Percentiles rank a stretch among this genome's conserved stretches.
Evolutionary conservation across 2,329 filamentous ascomycete species (phyloP).

Genomic region (Colletotrichum liaoningense): DNA sequence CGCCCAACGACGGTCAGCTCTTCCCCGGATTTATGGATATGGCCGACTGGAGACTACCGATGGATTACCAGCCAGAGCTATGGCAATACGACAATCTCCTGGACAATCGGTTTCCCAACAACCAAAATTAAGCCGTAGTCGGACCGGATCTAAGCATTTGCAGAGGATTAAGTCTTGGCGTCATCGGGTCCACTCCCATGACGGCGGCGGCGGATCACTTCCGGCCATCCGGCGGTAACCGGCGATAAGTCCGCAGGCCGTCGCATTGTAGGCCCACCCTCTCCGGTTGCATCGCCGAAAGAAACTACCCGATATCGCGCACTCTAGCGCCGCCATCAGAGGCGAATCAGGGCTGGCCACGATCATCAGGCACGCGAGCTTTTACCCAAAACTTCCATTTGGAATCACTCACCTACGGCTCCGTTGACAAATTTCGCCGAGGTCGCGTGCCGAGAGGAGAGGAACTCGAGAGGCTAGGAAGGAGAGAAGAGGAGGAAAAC

Average conservation of each 20-base stretch:
- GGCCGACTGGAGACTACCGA: slow-evolving; percentile 26
- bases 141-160: not conserved
- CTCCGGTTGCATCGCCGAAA: not conserved
- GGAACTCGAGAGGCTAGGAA: not conserved
- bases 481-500: not conserved
- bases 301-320: not conserved
- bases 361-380: not conserved
- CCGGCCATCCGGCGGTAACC: not conserved
- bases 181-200: not conserved
- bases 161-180: not conserved
- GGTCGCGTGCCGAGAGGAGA: not conserved
- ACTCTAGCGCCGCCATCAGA: not conserved
- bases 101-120: not conserved
- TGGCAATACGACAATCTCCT: slow-evolving; percentile 24
- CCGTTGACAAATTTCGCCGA: not conserved
- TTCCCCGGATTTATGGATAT: slow-evolving; percentile 20
- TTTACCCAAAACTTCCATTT: not conserved
- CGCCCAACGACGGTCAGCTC: slow-evolving; percentile 1
- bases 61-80: slow-evolving; percentile 30
- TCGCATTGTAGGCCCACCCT: not conserved
- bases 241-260: not conserved
- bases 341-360: not conserved
- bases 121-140: not conserved
- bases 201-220: not conserved
- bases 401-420: not conserved